Base-by-base conservation (phyloP, 805 yeast genomes). In the Cyberlindnera galapagoensis region DNA sequence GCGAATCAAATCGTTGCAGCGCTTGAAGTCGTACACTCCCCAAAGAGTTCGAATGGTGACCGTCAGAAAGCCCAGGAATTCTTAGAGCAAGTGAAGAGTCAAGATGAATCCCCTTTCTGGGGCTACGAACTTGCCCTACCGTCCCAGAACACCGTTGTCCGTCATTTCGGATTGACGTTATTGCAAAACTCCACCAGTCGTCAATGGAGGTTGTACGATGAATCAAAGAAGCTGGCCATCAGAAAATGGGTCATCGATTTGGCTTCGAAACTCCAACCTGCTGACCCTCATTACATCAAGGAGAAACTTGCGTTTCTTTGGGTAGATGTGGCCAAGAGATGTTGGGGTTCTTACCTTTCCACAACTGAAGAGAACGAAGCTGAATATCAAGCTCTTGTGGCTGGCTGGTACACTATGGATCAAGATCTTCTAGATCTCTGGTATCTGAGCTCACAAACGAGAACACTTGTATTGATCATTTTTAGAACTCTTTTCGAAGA, bases 351-450 rank as follows among this genome's bases (percentile, higher is more conserved):
- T 23, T 76, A 71, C 38, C 57, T 82, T n/a, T 66, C 57, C 9
- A 34, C 42, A 3, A 49, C 46, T 21, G 60, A 54, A 14, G 42
- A 42, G n/a, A 51, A 44, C 9, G 50, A 47, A 35, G 47, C 60
- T 3, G 59, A 60, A 5, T 77, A 65, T n/a, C 65, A 67, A 33
- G 77, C 76, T 33, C 58, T 70, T 20, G 42, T 62, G 9, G 74
- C 71, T 38, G 82, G 94, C 14, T 92, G 98, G 98, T 65, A 67
- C 2, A 71, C 80, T 13, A 87, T 92, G 96, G 98, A 92, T 49
- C 60, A 67, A 11, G 80, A 80, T 44, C 63, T 92, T 25, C 69
- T 77, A 44, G 69, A 71, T 31, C 60, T 92, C 42, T 92, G 97
- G 97, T 66, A 70, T 35, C 62, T 60, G 38, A 72, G 71, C 32